Conservation (phyloP, 371 early-diverging fungal species). For the Parasitella parasitica region DNA sequence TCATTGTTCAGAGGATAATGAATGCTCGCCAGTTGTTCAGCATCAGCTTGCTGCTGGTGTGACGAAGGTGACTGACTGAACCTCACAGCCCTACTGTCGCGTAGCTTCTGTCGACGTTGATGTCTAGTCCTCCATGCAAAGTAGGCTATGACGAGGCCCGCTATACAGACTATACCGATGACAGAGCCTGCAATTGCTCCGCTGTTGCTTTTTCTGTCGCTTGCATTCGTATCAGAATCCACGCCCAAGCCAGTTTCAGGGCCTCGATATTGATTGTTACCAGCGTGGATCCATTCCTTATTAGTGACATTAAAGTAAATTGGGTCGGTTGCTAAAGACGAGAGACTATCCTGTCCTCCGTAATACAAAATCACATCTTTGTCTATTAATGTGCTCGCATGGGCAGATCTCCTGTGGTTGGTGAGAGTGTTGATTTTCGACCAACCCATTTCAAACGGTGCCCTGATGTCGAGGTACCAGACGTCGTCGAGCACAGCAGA, state of each 20-base stretch:
- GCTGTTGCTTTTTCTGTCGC: constrained; percentile 14
- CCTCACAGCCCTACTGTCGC: constrained; percentile 18
- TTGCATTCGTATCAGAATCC: neutral
- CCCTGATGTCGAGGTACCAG: constrained; percentile 19
- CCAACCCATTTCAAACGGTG: constrained; percentile 18
- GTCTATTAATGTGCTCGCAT: constrained; percentile 7
- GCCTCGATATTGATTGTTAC: neutral
- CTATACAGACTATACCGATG: constrained; percentile 27
- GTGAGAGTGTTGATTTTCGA: neutral
- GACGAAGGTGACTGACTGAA: constrained; percentile 31
- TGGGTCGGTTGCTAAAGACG: neutral
- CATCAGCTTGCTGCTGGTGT: no score
- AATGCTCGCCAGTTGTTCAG: no score
- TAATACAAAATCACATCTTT: constrained; percentile 12
- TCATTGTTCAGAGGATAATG: neutral
- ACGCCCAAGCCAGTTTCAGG: neutral
- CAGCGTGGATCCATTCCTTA: constrained; percentile 7
- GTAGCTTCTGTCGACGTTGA: neutral
- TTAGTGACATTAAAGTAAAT: constrained; percentile 10
- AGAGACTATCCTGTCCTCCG: constrained; percentile 8
- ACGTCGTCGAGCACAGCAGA: constrained; percentile 12
- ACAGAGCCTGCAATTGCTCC: constrained; percentile 44
- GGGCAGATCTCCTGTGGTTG: constrained; percentile 13
- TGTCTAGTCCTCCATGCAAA: constrained; percentile 20
- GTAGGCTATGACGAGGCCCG: constrained; percentile 27